These are phyloP conservation scores for Kwoniella europaea DNA, from an alignment of 768 basidiomycete genomes.

Conservation along the genomic window DNA sequence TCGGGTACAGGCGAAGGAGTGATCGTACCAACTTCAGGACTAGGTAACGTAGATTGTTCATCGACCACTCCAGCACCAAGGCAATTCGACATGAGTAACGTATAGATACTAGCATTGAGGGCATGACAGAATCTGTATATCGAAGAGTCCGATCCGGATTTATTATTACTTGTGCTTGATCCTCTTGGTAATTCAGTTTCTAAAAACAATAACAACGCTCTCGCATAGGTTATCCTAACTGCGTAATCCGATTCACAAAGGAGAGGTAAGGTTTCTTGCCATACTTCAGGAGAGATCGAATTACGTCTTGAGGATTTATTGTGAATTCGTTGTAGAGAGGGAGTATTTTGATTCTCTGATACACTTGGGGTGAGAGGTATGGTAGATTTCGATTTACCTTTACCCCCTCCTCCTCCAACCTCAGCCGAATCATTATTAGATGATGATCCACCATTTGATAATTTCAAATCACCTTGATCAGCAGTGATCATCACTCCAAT, in stretches of 20 bases:
- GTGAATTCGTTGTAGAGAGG: slow-evolving; percentile 1
- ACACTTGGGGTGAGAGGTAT: slow-evolving; percentile 17
- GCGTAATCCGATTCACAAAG: slow-evolving; percentile 77
- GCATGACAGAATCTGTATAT: slow-evolving; percentile 76
- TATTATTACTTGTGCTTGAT: slow-evolving; percentile 63
- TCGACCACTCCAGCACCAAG: slow-evolving; percentile 64
- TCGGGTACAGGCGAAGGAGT: slow-evolving; percentile 7
- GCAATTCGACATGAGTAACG: slow-evolving; percentile 72
- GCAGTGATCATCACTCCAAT: slow-evolving; percentile 45
- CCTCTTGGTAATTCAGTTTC: slow-evolving; percentile 71
- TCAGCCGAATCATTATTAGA: slow-evolving; percentile 5
- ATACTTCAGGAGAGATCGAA: slow-evolving; percentile 75
- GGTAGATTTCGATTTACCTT: slow-evolving; percentile 38
- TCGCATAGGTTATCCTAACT: slow-evolving; percentile 79
- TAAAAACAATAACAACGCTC: slow-evolving; percentile 75
- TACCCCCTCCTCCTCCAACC: not conserved
- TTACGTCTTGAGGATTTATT: slow-evolving; percentile 42
- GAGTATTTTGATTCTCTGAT: slow-evolving; percentile 24
- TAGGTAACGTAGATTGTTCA: slow-evolving; percentile 27
- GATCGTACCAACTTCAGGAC: slow-evolving; percentile 55
- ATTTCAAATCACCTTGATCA: slow-evolving; percentile 32
- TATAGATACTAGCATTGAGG: slow-evolving; percentile 78
- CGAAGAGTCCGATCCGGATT: slow-evolving; percentile 60
- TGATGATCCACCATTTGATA: slow-evolving; percentile 9
- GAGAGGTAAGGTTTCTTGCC: slow-evolving; percentile 87